phyloP scores from a whole-genome alignment of 768 basidiomycete species.

The Boletus sp. region DNA sequence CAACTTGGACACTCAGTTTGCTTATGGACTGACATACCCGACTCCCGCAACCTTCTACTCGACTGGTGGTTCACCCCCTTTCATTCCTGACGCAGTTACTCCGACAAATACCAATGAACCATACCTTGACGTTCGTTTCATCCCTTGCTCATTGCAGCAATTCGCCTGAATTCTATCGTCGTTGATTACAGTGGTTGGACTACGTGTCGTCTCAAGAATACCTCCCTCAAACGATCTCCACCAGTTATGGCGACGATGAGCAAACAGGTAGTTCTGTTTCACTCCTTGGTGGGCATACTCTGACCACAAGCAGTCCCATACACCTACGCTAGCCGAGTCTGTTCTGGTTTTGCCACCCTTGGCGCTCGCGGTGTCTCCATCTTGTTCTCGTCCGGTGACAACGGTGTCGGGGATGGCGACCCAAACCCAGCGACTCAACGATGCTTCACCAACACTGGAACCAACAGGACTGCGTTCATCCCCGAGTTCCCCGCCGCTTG shows the following conservation, averaged over 20 bases:
- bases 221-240: slow-evolving; percentile 61
- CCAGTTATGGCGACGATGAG: slow-evolving; percentile 71
- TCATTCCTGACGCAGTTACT: slow-evolving; percentile 43
- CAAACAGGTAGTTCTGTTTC: slow-evolving; percentile 49
- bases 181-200: slow-evolving; percentile 53
- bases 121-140: slow-evolving; percentile 37
- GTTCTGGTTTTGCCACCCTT: slow-evolving; percentile 60
- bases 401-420: slow-evolving; percentile 64
- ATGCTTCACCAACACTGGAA: slow-evolving; percentile 60
- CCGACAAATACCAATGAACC: slow-evolving; percentile 48
- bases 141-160: background rate
- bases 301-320: slow-evolving; percentile 45
- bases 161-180: background rate
- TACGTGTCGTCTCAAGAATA: slow-evolving; percentile 46
- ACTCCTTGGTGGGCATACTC: background rate
- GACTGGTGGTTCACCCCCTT: slow-evolving; percentile 61
- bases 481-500: slow-evolving; percentile 61
- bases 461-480: slow-evolving; percentile 50
- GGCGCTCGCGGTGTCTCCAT: slow-evolving; percentile 66
- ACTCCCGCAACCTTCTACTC: slow-evolving; percentile 59
- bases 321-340: slow-evolving; percentile 55
- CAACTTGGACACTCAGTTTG: slow-evolving; percentile 65
- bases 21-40: slow-evolving; percentile 60
- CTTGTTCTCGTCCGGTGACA: slow-evolving; percentile 63
- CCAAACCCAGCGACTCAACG: slow-evolving; percentile 46